Evolutionary conservation across 1,139 yeast genomes (phyloP).

Genomic region (Yamadazyma epiphylla): DNA sequence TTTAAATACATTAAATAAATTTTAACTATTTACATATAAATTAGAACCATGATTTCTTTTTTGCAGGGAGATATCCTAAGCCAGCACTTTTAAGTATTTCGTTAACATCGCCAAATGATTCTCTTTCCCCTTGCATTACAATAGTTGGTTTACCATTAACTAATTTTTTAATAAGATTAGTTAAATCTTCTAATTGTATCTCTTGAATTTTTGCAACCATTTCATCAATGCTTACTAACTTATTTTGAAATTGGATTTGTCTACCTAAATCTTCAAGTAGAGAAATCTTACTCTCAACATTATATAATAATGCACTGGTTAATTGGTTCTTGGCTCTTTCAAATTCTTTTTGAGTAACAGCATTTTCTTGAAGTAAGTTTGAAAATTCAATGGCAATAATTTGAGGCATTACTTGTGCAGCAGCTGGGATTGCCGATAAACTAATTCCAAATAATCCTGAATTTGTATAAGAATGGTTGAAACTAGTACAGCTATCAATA

Average conservation of each 20-base stretch:
- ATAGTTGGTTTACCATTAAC: slow-evolving; percentile 78
- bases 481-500: slow-evolving; percentile 83
- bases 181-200: slow-evolving; percentile 64
- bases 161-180: slow-evolving; percentile 70
- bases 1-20: slow-evolving; percentile 1
- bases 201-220: slow-evolving; percentile 77
- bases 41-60: slow-evolving; percentile 23
- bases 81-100: slow-evolving; percentile 68
- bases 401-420: slow-evolving; percentile 80
- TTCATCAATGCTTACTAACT: slow-evolving; percentile 72
- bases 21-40: slow-evolving; percentile 2
- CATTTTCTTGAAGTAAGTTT: slow-evolving; percentile 54
- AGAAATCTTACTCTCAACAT: slow-evolving; percentile 86
- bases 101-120: slow-evolving; percentile 78
- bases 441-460: slow-evolving; percentile 91
- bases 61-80: slow-evolving; percentile 51
- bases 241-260: slow-evolving; percentile 83
- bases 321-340: slow-evolving; percentile 89
- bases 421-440: slow-evolving; percentile 79
- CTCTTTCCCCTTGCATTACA: slow-evolving; percentile 86
- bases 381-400: slow-evolving; percentile 75
- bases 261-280: slow-evolving; percentile 93
- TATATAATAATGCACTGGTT: slow-evolving; percentile 86
- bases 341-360: slow-evolving; percentile 68
- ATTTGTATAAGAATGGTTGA: slow-evolving; percentile 87